Evolutionary conservation across 1,139 yeast species (phyloP).

Genomic region (Pichia sp.): DNA sequence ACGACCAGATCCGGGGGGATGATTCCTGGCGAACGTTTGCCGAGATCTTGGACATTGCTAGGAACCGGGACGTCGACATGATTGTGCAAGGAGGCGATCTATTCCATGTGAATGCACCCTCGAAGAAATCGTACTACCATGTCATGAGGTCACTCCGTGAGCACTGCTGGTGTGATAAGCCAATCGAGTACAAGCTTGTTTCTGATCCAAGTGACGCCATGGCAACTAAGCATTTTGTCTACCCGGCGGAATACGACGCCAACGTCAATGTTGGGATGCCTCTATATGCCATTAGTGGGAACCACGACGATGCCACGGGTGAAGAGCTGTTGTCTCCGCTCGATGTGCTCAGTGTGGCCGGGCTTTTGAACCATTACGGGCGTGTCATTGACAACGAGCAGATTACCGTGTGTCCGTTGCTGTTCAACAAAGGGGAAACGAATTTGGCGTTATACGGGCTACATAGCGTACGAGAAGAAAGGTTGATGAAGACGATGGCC

Average conservation of each 20-base stretch:
- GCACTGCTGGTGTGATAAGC: conserved; percentile 80
- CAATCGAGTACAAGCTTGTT: conserved; percentile 78
- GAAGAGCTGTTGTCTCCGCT: conserved; percentile 80
- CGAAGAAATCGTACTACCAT: conserved; percentile 80
- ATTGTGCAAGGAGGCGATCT: conserved; percentile 89
- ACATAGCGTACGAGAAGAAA: conserved; percentile 84
- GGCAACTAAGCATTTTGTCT: conserved; percentile 44
- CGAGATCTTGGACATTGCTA: conserved; percentile 77
- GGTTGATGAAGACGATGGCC: conserved; percentile 76
- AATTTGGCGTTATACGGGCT: conserved; percentile 84
- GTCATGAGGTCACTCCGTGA: conserved; percentile 70
- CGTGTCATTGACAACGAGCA: conserved; percentile 72
- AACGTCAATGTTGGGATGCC: conserved; percentile 90
- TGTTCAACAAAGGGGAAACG: conserved; percentile 78
- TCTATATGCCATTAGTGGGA: conserved; percentile 89
- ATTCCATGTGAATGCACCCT: conserved; percentile 85
- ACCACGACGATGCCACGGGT: conserved; percentile 97
- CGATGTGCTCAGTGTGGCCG: conserved; percentile 78
- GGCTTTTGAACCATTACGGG: conserved; percentile 87
- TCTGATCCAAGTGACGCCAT: conserved; percentile 71
- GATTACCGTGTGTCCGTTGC: conserved; percentile 70
- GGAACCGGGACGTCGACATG: conserved; percentile 75
- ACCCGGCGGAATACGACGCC: conserved; percentile 85
- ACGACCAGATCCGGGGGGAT: conserved; percentile 85
- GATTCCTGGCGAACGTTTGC: conserved; percentile 87